Base-by-base conservation (phyloP, 257 asterid genomes). In the Capsicum baccatum region DNA sequence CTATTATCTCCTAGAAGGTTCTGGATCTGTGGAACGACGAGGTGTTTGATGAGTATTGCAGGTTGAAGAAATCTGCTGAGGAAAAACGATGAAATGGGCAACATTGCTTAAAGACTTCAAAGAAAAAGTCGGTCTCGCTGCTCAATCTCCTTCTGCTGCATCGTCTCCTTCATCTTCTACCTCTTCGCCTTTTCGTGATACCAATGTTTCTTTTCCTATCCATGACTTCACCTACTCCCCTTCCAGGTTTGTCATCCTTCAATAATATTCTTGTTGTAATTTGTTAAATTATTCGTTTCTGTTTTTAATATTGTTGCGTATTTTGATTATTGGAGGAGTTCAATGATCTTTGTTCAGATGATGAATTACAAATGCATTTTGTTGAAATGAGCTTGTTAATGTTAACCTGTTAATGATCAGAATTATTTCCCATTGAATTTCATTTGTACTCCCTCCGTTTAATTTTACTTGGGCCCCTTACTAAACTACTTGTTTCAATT, bases 81-180 rank as follows among this genome's bases (percentile, higher is more conserved):
- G 91, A 89, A 88, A 86, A 81, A 94, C 94, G 96, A 97, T 97
- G 99, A 97, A 97, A 97, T 97, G 99, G 99, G 94, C 76, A 88
- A 81, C 99, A 92, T 92, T 97, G 95, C 97, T 97, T 90, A 93
- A 94, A 90, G 99, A 97, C 92, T 91, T 97, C 73, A 97, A 90
- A 92, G 99, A 95, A 88, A 97, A 95, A 89, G 99, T 97, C 66
- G 99, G 98, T 47, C 85, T 95, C 50, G 87, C 98, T 48, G 87
- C 98, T 37, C 97, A 89, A 87, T 9, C 94, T 80, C 86, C 97
- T 58, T 83, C 94, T 26, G 84, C 97, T 26, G 67, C 94, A 50
- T 86, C 95, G 6, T 82, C 94, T 6, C 81, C 94, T 78, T 89
- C 96, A 5, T 68, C 91, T 79, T 17, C 92, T 42, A 55, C 85